These are phyloP conservation scores for Heritiera fomes DNA, from an alignment of 345 rosid species.

Conservation along the genomic window DNA sequence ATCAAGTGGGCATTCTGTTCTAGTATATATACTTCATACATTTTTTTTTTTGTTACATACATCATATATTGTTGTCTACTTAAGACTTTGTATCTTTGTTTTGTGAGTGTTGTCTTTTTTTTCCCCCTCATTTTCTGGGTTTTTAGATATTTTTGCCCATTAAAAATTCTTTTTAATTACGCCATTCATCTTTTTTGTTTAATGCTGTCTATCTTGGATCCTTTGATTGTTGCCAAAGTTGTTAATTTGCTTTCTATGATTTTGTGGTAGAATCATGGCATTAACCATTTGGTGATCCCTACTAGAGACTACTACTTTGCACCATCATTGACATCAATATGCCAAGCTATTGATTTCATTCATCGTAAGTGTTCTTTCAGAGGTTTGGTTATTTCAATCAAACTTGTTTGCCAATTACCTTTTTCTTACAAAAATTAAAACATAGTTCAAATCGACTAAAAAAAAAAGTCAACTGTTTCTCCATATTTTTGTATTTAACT, in stretches of 20 bases:
- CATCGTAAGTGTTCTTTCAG: slow-evolving; percentile 47
- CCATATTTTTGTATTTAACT: neutral
- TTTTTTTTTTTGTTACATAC: too few species aligned
- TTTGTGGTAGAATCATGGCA: slow-evolving; percentile 59
- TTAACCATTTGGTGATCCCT: slow-evolving; percentile 93
- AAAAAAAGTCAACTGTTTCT: neutral
- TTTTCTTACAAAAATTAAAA: neutral
- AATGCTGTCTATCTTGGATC: neutral
- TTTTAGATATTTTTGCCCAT: neutral
- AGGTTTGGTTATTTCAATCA: neutral
- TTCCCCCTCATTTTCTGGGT: neutral
- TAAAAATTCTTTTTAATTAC: neutral
- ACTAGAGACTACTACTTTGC: slow-evolving; percentile 98
- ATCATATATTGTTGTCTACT: neutral
- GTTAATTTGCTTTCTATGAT: slow-evolving; percentile 7
- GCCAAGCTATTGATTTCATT: slow-evolving; percentile 86
- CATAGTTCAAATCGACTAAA: neutral
- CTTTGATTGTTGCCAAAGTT: neutral
- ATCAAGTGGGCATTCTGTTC: slow-evolving; percentile 45
- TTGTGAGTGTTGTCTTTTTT: neutral
- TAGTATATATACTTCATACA: neutral
- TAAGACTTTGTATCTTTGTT: neutral
- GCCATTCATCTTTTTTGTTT: slow-evolving; percentile 3
- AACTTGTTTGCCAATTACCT: neutral
- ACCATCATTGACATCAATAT: slow-evolving; percentile 74